Percentiles rank a stretch among this genome's conserved stretches.
phyloP scores from a whole-genome alignment of 1,139 yeast species.

The Sugiyamaella castrensis region DNA sequence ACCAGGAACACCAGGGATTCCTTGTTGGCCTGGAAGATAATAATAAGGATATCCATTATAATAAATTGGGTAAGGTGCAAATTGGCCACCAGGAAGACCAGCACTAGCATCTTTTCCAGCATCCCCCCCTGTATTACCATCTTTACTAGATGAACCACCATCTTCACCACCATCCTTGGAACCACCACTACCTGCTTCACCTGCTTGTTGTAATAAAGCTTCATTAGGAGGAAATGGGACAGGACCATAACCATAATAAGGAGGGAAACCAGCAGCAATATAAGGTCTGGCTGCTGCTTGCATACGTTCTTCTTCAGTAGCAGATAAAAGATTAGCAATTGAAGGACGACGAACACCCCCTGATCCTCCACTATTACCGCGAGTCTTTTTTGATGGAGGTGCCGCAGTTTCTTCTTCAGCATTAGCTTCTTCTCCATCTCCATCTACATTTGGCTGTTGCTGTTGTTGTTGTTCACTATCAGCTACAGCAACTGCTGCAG shows the following conservation, averaged over 20 bases:
- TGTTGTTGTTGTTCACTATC: conserved; percentile 2
- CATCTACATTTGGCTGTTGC: neutral
- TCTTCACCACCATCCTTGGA: conserved; percentile 1
- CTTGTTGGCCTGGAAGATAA: conserved; percentile 9
- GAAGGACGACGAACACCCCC: conserved; percentile 18
- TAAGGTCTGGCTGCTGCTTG: neutral
- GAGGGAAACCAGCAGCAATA: conserved; percentile 1
- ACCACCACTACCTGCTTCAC: conserved; percentile 3
- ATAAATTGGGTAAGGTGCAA: conserved; percentile 11
- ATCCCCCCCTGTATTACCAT: neutral
- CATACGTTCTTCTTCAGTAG: conserved; percentile 16
- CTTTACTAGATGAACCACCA: neutral
- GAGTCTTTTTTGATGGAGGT: neutral
- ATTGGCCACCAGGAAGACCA: conserved; percentile 10
- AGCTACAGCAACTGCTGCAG: conserved; percentile 2
- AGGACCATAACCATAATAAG: conserved; percentile 1
- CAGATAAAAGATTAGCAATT: conserved; percentile 22
- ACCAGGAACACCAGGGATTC: conserved; percentile 13
- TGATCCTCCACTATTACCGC: neutral
- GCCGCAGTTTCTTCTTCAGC: neutral
- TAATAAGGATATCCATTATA: conserved; percentile 15
- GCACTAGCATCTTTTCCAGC: conserved; percentile 6
- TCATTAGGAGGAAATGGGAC: conserved; percentile 3
- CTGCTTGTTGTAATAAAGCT: neutral
- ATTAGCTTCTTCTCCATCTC: neutral